Conservation (phyloP, 2,329 filamentous ascomycete genomes). For the Trichoderma asperellum region DNA sequence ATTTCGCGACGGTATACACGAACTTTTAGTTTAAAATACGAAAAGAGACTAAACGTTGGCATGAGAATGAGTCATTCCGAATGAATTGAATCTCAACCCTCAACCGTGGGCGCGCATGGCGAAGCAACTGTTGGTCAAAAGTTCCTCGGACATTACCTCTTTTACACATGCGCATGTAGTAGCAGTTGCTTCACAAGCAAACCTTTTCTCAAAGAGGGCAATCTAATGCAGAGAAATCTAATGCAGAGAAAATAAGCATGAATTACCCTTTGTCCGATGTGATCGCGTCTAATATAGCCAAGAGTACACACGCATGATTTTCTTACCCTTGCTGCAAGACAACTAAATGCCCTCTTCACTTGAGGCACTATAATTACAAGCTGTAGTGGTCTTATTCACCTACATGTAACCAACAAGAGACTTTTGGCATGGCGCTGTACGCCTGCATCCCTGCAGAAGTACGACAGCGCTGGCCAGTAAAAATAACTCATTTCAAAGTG, state of each 20-base stretch:
- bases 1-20: neutral
- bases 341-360: neutral
- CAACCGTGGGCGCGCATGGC: neutral
- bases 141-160: neutral
- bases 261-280: too few relatives aligned
- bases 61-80: neutral
- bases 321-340: neutral
- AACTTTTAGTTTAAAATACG: neutral
- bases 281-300: neutral
- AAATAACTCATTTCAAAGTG: neutral
- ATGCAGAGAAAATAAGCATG: neutral
- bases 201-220: neutral
- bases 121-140: neutral
- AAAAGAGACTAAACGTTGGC: neutral
- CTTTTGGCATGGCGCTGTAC: neutral
- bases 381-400: neutral
- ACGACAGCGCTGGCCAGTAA: neutral
- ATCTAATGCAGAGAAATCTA: neutral
- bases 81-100: neutral
- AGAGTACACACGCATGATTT: neutral
- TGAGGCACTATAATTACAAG: neutral
- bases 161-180: neutral
- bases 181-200: neutral
- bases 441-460: too few relatives aligned
- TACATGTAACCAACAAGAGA: neutral